Percentiles rank a stretch among this genome's conserved stretches.
These are phyloP conservation scores for Coix lacrymajobi DNA, from an alignment of 176 grass and related monocot genomes.

Conservation along the genomic window DNA sequence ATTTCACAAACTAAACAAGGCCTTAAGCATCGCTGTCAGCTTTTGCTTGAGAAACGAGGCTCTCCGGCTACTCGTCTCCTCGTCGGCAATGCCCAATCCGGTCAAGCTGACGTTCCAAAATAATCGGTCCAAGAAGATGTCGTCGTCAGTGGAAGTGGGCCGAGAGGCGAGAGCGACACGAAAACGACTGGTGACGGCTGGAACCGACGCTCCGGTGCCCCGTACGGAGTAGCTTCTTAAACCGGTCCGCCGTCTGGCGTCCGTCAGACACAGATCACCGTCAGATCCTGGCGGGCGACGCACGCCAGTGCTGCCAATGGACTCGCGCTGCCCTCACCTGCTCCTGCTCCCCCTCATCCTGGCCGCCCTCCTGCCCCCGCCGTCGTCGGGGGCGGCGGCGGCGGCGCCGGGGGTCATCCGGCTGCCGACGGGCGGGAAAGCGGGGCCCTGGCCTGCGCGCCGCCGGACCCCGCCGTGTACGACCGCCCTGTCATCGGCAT, in stretches of 20 bases:
- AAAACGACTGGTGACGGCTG: background rate
- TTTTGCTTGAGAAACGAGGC: too few species aligned
- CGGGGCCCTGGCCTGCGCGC: conserved; percentile 16
- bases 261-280: background rate
- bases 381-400: conserved; percentile 10
- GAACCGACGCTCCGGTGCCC: background rate
- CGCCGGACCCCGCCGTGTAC: conserved; percentile 46
- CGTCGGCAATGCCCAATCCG: background rate
- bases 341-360: conserved; percentile 1
- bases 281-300: background rate
- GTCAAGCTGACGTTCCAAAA: background rate
- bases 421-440: background rate
- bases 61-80: background rate
- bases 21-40: too few species aligned
- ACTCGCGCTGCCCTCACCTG: background rate
- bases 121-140: background rate
- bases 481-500: conserved; percentile 84
- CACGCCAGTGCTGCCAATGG: conserved; percentile 1
- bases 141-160: background rate
- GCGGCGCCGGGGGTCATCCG: conserved; percentile 27
- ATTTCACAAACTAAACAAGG: too few species aligned
- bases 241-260: background rate
- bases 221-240: background rate
- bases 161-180: background rate
- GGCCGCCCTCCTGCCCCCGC: background rate